Conservation (phyloP, 192 early-diverging fungal species). For the Ambispora gerdemannii region DNA sequence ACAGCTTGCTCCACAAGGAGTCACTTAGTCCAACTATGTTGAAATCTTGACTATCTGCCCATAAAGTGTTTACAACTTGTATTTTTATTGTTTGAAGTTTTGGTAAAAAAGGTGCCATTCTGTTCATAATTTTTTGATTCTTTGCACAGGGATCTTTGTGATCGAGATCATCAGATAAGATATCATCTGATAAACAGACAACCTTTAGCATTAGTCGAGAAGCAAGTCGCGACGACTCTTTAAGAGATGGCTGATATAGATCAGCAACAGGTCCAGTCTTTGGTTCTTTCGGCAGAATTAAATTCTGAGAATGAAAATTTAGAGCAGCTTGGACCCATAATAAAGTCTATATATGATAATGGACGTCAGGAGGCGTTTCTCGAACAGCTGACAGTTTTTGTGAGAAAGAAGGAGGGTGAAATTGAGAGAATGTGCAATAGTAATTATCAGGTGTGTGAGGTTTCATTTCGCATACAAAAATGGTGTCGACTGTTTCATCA, state of each 20-base stretch:
- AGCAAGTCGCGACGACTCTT: not conserved
- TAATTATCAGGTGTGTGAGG: slow-evolving; percentile 85
- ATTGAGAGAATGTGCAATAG: slow-evolving; percentile 96
- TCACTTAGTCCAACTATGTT: not conserved
- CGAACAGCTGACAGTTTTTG: slow-evolving; percentile 81
- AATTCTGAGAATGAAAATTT: slow-evolving; percentile 63
- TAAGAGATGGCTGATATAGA: slow-evolving; percentile 41
- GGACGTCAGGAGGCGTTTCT: slow-evolving; percentile 82
- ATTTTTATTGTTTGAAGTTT: not conserved
- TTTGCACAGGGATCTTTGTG: too few relatives aligned
- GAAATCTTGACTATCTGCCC: not conserved
- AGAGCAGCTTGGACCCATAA: slow-evolving; percentile 79
- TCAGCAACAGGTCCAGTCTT: slow-evolving; percentile 40
- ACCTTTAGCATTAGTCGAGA: not conserved
- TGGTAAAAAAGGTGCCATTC: not conserved
- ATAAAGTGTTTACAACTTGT: not conserved
- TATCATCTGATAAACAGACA: too few relatives aligned
- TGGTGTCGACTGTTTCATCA: too few relatives aligned
- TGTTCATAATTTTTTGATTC: not conserved
- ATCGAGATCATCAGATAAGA: too few relatives aligned
- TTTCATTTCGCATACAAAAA: too few relatives aligned
- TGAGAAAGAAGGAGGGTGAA: slow-evolving; percentile 86
- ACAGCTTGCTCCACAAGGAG: not conserved
- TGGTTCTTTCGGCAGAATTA: slow-evolving; percentile 42
- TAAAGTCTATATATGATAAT: slow-evolving; percentile 85